Conservation (phyloP, 2,329 filamentous ascomycete genomes). For the Colletotrichum brevisporum region DNA sequence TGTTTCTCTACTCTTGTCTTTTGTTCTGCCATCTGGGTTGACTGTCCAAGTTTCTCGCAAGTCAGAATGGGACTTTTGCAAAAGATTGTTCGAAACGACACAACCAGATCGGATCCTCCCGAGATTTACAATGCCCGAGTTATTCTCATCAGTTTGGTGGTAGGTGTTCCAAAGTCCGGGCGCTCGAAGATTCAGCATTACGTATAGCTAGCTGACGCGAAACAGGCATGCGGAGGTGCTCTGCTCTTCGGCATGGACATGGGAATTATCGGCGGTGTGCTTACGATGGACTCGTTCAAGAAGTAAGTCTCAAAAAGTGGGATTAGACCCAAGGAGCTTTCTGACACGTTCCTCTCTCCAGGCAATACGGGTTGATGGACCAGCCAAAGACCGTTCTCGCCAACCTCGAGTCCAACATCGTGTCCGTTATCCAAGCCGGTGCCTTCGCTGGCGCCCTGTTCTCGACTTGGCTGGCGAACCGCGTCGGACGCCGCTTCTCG, state of each 20-base stretch:
- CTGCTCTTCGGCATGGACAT: slow-evolving; percentile 47
- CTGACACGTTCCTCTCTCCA: neutral
- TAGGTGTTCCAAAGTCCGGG: slow-evolving; percentile 44
- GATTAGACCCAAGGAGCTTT: too few relatives aligned
- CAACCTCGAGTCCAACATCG: slow-evolving; percentile 46
- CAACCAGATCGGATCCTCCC: slow-evolving; percentile 75
- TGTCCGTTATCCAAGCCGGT: slow-evolving; percentile 48
- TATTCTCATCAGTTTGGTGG: slow-evolving; percentile 73
- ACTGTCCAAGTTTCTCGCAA: neutral
- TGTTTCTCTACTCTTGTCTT: neutral
- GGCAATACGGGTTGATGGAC: slow-evolving; percentile 45
- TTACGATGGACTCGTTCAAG: slow-evolving; percentile 47
- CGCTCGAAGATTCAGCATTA: neutral
- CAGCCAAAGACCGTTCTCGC: slow-evolving; percentile 37
- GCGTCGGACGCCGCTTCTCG: slow-evolving; percentile 13
- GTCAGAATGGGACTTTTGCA: slow-evolving; percentile 39
- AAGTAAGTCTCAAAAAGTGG: slow-evolving; percentile 39
- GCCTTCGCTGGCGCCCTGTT: slow-evolving; percentile 45
- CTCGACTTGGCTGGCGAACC: slow-evolving; percentile 33
- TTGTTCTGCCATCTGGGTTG: too few relatives aligned
- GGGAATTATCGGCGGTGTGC: slow-evolving; percentile 48
- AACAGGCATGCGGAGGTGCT: slow-evolving; percentile 37
- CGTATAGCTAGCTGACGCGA: neutral
- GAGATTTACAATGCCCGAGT: slow-evolving; percentile 81
- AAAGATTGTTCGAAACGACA: slow-evolving; percentile 67